Evolutionary conservation across 2,329 filamentous ascomycete genomes (phyloP), one percentile per base, ranked within the genome.

Genomic region (Ascochyta rabiei): DNA sequence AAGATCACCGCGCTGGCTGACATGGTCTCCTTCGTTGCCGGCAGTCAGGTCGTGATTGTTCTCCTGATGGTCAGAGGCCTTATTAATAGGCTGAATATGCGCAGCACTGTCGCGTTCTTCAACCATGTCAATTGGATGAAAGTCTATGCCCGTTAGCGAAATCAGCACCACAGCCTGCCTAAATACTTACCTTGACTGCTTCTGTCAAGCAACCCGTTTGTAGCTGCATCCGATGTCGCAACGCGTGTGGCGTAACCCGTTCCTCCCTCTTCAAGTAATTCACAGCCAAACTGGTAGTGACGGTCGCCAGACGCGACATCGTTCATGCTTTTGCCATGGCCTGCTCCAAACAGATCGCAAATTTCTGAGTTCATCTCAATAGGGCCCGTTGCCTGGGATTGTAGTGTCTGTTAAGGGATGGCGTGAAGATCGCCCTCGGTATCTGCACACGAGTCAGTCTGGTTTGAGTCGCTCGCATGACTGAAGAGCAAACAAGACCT

Each of bases 121-220:
- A 41, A 53, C 31, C 41, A n/a, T 39, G 38, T 57, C 24, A 40
- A 50, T 30, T 46, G 48, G 53, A 53, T 49, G 26, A 52, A 40
- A 53, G 34, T 57, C 54, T 57, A 48, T 49, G 15, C 15, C 26
- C 7, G 48, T 39, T 57, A 44, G 43, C 18, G 39, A 53, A 37
- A 53, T 57, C 18, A 44, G 41, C 30, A 57, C 38, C 12, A 16
- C 35, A 55, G 52, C 48, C 39, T 21, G 55, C 41, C 46, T 39
- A 42, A 24, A 58, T 52, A 55, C 57, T 55, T 57, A 53, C 50
- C 54, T 58, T 48, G 44, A 52, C 49, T 55, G 31, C 50, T 57
- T 55, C 50, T 30, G 40, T 54, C 33, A 48, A 54, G 38, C 31
- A 54, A 48, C 28, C 47, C 42, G 34, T 60, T 58, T 40, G 44